A percentile compares a stretch with the other conserved stretches of the same genome.
Conservation (phyloP, 768 basidiomycete species). For the Trametes villosa region DNA sequence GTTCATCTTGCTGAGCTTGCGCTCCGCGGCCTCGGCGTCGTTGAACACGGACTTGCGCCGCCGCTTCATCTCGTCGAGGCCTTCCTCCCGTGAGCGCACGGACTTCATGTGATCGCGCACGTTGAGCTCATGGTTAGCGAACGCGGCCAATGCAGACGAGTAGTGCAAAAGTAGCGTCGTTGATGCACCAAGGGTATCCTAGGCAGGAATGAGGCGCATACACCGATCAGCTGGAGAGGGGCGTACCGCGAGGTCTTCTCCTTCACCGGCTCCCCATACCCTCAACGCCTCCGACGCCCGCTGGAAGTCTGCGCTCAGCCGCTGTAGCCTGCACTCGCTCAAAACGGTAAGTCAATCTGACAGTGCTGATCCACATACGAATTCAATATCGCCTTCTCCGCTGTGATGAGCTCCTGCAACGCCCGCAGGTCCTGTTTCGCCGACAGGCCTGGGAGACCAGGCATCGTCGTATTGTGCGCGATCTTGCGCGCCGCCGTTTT, state of each 20-base stretch:
- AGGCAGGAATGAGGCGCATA: neutral
- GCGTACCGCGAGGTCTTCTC: slow-evolving; percentile 79
- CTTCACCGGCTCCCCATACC: slow-evolving; percentile 77
- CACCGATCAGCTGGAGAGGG: neutral
- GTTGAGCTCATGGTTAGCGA: slow-evolving; percentile 69
- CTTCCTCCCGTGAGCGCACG: slow-evolving; percentile 84
- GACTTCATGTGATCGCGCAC: slow-evolving; percentile 78
- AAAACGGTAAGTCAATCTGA: neutral
- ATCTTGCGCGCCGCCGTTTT: slow-evolving; percentile 78
- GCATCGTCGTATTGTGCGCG: slow-evolving; percentile 87
- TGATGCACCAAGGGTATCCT: slow-evolving; percentile 81
- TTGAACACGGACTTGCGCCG: slow-evolving; percentile 65
- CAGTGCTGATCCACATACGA: slow-evolving; percentile 52
- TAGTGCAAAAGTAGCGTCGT: slow-evolving; percentile 69
- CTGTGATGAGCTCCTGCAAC: slow-evolving; percentile 86
- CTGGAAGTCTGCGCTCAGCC: slow-evolving; percentile 62
- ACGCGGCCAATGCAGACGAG: slow-evolving; percentile 66
- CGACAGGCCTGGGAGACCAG: slow-evolving; percentile 59
- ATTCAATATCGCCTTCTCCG: slow-evolving; percentile 81
- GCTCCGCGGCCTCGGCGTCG: slow-evolving; percentile 84
- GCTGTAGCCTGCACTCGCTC: slow-evolving; percentile 46
- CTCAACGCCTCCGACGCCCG: slow-evolving; percentile 77
- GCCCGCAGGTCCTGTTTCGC: slow-evolving; percentile 80
- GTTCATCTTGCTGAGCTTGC: slow-evolving; percentile 88
- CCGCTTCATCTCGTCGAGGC: slow-evolving; percentile 74